Evolutionary conservation across 768 basidiomycete genomes (phyloP).

Genomic region (Suillus hirtellus): DNA sequence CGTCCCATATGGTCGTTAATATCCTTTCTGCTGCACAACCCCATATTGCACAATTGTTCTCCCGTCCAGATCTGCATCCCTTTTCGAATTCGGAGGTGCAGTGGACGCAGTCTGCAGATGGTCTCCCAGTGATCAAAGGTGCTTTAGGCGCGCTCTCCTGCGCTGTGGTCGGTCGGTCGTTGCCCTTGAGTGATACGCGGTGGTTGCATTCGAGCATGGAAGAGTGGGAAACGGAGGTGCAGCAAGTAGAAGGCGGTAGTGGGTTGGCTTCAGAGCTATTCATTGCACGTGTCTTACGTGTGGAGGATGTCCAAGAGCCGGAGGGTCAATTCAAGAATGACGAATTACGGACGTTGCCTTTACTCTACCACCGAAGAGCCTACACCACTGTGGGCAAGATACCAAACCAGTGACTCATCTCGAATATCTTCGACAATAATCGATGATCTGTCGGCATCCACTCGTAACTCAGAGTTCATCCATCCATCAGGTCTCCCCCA

Average conservation of each 20-base stretch:
- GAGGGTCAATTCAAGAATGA: constrained; percentile 23
- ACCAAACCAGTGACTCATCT: constrained; percentile 14
- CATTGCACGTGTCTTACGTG: constrained; percentile 73
- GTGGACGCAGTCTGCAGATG: constrained; percentile 48
- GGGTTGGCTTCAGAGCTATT: constrained; percentile 68
- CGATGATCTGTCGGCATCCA: neutral
- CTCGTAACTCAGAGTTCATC: neutral
- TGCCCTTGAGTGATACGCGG: constrained; percentile 61
- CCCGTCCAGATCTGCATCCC: constrained; percentile 68
- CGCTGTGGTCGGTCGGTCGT: constrained; percentile 55
- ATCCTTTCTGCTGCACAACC: constrained; percentile 72
- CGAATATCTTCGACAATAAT: neutral
- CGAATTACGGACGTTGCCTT: constrained; percentile 43
- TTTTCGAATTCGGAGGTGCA: constrained; percentile 42
- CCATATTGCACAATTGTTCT: constrained; percentile 64
- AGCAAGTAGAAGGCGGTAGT: constrained; percentile 26
- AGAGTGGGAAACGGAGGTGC: constrained; percentile 16
- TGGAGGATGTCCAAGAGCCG: constrained; percentile 43
- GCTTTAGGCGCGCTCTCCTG: constrained; percentile 76
- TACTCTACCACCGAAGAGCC: constrained; percentile 62
- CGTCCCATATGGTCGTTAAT: constrained; percentile 72
- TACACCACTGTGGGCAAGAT: constrained; percentile 53
- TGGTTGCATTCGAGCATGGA: constrained; percentile 32
- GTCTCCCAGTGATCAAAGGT: constrained; percentile 58
- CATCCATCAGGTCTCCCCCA: neutral